Conservation (phyloP, 1,284 basidiomycete genomes). For the Ceratobasidium sp. region DNA sequence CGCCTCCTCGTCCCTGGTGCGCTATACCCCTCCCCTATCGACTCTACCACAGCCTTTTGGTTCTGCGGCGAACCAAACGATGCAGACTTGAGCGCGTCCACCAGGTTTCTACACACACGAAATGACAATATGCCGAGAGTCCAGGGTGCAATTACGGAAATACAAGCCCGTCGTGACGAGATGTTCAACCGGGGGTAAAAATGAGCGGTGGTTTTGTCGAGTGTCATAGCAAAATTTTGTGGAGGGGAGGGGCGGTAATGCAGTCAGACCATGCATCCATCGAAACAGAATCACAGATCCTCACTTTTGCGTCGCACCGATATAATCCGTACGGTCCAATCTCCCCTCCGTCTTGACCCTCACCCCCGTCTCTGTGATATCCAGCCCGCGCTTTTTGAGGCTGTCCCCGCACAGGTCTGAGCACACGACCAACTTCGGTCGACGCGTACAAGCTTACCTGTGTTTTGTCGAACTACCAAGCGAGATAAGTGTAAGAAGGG, state of each 20-base stretch:
- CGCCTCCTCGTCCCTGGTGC: conserved; percentile 10
- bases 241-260: too few relatives aligned
- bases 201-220: not conserved
- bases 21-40: conserved; percentile 13
- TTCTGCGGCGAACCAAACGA: conserved; percentile 34
- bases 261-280: too few relatives aligned
- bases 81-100: conserved; percentile 23
- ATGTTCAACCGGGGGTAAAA: not conserved
- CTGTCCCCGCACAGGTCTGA: conserved; percentile 53
- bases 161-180: conserved; percentile 5
- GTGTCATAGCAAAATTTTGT: not conserved
- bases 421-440: not conserved
- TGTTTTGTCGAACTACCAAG: conserved; percentile 26
- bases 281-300: conserved; percentile 51
- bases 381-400: conserved; percentile 65
- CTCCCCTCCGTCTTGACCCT: conserved; percentile 69
- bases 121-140: too few relatives aligned
- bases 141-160: not conserved
- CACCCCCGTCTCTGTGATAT: conserved; percentile 66
- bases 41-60: conserved; percentile 19
- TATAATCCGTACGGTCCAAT: conserved; percentile 69
- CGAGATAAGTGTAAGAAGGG: not conserved
- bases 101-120: conserved; percentile 16
- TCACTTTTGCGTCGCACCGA: conserved; percentile 77
- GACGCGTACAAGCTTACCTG: not conserved